phyloP scores from a whole-genome alignment of 1,284 basidiomycete genomes.

The Ustilago crameri region DNA sequence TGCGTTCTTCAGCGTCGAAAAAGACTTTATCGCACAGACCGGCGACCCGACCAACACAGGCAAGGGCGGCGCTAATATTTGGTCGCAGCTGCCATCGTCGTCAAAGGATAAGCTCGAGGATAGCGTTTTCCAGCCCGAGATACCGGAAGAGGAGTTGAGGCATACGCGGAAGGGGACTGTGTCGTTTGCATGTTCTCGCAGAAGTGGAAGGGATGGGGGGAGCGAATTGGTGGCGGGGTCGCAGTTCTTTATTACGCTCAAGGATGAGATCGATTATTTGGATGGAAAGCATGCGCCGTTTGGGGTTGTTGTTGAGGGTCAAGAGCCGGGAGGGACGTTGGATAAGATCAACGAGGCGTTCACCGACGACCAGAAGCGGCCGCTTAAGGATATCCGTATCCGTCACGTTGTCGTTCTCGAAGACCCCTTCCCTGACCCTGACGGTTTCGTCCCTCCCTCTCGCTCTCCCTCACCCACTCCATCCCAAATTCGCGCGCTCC shows the following conservation, averaged over 20 bases:
- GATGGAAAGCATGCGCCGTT: conserved; percentile 96
- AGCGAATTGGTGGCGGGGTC: conserved; percentile 85
- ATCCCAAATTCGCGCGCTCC: conserved; percentile 69
- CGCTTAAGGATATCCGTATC: conserved; percentile 92
- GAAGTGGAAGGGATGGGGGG: conserved; percentile 72
- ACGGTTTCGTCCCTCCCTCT: conserved; percentile 73
- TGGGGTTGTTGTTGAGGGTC: conserved; percentile 91
- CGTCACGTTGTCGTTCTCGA: conserved; percentile 87
- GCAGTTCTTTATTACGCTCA: conserved; percentile 95
- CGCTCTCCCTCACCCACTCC: conserved; percentile 75
- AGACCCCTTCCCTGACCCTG: conserved; percentile 92
- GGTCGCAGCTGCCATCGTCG: conserved; percentile 69
- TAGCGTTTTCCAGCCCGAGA: conserved; percentile 86
- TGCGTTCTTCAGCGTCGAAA: conserved; percentile 87
- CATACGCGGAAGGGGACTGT: conserved; percentile 88
- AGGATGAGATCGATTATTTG: conserved; percentile 89
- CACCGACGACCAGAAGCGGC: conserved; percentile 85
- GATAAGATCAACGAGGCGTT: conserved; percentile 93
- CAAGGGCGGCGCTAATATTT: conserved; percentile 72
- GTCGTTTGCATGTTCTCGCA: conserved; percentile 69
- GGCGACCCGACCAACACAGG: conserved; percentile 96
- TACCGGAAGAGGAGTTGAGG: conserved; percentile 77
- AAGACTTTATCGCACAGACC: conserved; percentile 93
- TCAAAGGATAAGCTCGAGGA: conserved; percentile 59
- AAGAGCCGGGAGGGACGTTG: conserved; percentile 77